Conservation (phyloP, 345 rosid species). For the Gossypium turneri region DNA sequence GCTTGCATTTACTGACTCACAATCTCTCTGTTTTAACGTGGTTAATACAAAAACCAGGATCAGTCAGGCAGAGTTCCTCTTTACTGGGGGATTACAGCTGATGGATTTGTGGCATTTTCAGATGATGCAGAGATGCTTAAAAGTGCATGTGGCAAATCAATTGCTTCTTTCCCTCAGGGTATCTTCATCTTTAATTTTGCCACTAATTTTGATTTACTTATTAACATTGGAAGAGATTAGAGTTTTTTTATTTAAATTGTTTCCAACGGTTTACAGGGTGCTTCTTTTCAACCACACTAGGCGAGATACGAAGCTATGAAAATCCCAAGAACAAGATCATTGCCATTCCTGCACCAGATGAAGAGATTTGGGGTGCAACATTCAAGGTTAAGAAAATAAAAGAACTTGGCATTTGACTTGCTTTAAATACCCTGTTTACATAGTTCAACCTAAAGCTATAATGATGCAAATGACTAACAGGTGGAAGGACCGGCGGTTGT, state of each 20-base stretch:
- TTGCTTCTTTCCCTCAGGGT: slow-evolving; percentile 97
- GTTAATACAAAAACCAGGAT: slow-evolving; percentile 42
- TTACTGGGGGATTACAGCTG: slow-evolving; percentile 95
- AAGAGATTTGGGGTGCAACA: slow-evolving; percentile 95
- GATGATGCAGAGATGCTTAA: slow-evolving; percentile 74
- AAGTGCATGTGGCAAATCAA: slow-evolving; percentile 94
- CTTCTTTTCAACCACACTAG: slow-evolving; percentile 73
- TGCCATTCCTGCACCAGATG: slow-evolving; percentile 81
- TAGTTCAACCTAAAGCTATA: not conserved
- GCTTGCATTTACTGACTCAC: not conserved
- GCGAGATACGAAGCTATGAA: slow-evolving; percentile 78
- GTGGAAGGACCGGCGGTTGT: slow-evolving; percentile 78
- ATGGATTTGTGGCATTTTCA: slow-evolving; percentile 84
- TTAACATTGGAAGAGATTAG: not conserved
- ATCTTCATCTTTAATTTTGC: not conserved
- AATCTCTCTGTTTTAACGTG: not conserved
- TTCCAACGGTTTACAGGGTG: slow-evolving; percentile 49
- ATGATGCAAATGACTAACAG: slow-evolving; percentile 33
- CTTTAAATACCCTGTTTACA: not conserved
- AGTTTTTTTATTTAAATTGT: not conserved
- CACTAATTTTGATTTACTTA: not conserved
- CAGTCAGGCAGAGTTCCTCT: slow-evolving; percentile 83
- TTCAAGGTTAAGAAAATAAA: slow-evolving; percentile 54
- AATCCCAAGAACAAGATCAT: slow-evolving; percentile 88
- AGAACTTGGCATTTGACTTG: not conserved